phyloP scores from a whole-genome alignment of 495 filamentous ascomycete species.

The Apodospora peruviana region DNA sequence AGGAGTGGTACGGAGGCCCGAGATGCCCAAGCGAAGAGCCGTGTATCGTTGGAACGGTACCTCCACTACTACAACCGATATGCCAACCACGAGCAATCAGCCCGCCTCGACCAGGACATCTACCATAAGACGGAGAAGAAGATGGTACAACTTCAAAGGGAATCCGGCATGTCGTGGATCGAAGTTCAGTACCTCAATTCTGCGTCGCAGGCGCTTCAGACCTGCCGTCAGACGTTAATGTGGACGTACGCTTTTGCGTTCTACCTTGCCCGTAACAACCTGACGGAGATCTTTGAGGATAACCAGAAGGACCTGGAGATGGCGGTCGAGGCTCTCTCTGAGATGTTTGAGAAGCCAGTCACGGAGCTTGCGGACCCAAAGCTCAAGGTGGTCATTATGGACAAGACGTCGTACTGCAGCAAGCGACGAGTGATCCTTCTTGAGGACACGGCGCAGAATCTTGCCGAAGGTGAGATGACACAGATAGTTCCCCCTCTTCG shows the following conservation, averaged over 20 bases:
- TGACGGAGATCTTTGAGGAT: constrained; percentile 95
- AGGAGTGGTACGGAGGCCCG: constrained; percentile 87
- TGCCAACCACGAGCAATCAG: constrained; percentile 97
- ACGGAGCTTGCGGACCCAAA: constrained; percentile 64
- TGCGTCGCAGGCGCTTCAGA: constrained; percentile 89
- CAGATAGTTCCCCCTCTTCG: background rate
- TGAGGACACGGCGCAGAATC: constrained; percentile 83
- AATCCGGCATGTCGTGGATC: constrained; percentile 96
- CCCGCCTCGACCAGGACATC: constrained; percentile 93
- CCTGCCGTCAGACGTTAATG: constrained; percentile 93
- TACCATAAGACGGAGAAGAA: constrained; percentile 97
- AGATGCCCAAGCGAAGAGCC: constrained; percentile 82
- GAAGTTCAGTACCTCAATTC: constrained; percentile 94
- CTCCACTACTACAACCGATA: constrained; percentile 98
- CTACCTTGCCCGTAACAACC: constrained; percentile 90
- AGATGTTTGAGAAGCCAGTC: constrained; percentile 96
- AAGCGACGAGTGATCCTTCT: constrained; percentile 85
- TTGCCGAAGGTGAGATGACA: constrained; percentile 66
- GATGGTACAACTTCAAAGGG: constrained; percentile 90
- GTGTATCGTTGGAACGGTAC: constrained; percentile 86
- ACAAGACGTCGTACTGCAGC: constrained; percentile 95
- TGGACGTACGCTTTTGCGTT: constrained; percentile 99
- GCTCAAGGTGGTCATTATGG: constrained; percentile 94
- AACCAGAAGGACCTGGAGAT: constrained; percentile 98
- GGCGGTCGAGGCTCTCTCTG: constrained; percentile 88